Evolutionary conservation across 2,329 filamentous ascomycete species (phyloP).

Genomic region (Xylaria sp.): DNA sequence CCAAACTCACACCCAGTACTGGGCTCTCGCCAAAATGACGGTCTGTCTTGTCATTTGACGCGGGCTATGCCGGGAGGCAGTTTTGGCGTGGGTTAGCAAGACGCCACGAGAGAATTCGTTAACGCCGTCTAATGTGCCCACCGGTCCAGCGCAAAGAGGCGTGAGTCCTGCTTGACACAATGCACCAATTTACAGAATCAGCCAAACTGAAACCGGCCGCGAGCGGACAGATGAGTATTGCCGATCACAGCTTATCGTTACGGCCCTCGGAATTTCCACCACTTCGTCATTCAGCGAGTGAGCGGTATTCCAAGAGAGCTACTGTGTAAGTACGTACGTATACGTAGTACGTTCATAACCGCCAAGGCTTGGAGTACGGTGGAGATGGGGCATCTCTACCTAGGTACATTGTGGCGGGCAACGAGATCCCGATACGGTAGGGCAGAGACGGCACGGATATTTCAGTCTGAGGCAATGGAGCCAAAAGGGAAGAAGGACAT

Average conservation of each 20-base stretch:
- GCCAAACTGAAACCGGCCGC: slow-evolving; percentile 5
- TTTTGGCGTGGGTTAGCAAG: slow-evolving; percentile 12
- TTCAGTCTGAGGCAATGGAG: slow-evolving; percentile 32
- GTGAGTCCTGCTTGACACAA: slow-evolving; percentile 12
- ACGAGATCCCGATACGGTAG: slow-evolving; percentile 28
- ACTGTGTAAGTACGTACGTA: background rate
- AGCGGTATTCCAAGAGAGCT: background rate
- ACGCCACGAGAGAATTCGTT: slow-evolving; percentile 15
- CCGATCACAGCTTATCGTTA: slow-evolving; percentile 12
- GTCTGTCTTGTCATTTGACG: slow-evolving; percentile 13
- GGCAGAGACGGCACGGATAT: slow-evolving; percentile 40
- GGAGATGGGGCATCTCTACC: no score
- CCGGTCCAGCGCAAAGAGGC: slow-evolving; percentile 8
- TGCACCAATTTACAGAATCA: slow-evolving; percentile 6
- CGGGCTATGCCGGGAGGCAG: slow-evolving; percentile 8
- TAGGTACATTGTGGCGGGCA: slow-evolving; percentile 19
- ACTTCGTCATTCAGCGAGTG: background rate
- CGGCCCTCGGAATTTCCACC: slow-evolving; percentile 2
- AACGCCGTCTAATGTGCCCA: slow-evolving; percentile 2
- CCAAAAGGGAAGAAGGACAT: slow-evolving; percentile 34
- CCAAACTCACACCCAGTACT: slow-evolving; percentile 8
- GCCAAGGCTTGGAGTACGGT: slow-evolving; percentile 13
- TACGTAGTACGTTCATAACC: background rate
- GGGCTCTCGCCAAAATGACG: slow-evolving; percentile 5
- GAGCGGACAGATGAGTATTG: background rate